phyloP scores from a whole-genome alignment of 345 rosid genomes.

The Physaria fendleri region DNA sequence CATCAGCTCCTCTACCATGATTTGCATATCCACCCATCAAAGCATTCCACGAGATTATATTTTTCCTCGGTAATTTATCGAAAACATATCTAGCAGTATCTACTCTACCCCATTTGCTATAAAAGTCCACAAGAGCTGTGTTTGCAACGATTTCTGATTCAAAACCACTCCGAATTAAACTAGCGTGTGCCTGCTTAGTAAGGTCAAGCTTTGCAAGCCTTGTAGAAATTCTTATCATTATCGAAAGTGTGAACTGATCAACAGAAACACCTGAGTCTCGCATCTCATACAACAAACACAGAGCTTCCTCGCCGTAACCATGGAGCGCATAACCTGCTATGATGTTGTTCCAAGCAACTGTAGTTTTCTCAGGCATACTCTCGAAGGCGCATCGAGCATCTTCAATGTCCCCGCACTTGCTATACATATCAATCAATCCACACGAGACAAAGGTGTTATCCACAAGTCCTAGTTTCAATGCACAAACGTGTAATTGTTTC shows the following conservation, averaged over 20 bases:
- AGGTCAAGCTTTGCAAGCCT: slow-evolving; percentile 66
- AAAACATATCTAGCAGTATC: slow-evolving; percentile 67
- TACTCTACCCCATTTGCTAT: slow-evolving; percentile 92
- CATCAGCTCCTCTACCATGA: slow-evolving; percentile 67
- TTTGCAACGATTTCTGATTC: slow-evolving; percentile 66
- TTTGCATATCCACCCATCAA: slow-evolving; percentile 77
- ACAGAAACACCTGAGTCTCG: slow-evolving; percentile 54
- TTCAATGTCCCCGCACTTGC: slow-evolving; percentile 75
- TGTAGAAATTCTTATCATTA: slow-evolving; percentile 53
- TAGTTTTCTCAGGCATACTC: slow-evolving; percentile 67
- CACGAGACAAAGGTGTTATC: slow-evolving; percentile 61
- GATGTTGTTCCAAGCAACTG: slow-evolving; percentile 80
- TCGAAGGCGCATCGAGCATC: slow-evolving; percentile 69
- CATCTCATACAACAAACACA: slow-evolving; percentile 64
- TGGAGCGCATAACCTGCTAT: slow-evolving; percentile 76
- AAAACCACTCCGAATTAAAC: slow-evolving; percentile 58
- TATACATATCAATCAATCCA: slow-evolving; percentile 79
- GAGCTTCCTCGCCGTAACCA: slow-evolving; percentile 73
- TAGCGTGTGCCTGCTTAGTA: slow-evolving; percentile 84
- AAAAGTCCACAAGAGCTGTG: slow-evolving; percentile 80
- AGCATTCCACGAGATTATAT: slow-evolving; percentile 79
- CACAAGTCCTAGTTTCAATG: slow-evolving; percentile 44
- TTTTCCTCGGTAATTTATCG: slow-evolving; percentile 60
- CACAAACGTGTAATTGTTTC: slow-evolving; percentile 62
- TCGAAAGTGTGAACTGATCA: slow-evolving; percentile 82